These are phyloP conservation scores for Chenopodium album DNA, from an alignment of 148 eudicot species.

Conservation along the genomic window DNA sequence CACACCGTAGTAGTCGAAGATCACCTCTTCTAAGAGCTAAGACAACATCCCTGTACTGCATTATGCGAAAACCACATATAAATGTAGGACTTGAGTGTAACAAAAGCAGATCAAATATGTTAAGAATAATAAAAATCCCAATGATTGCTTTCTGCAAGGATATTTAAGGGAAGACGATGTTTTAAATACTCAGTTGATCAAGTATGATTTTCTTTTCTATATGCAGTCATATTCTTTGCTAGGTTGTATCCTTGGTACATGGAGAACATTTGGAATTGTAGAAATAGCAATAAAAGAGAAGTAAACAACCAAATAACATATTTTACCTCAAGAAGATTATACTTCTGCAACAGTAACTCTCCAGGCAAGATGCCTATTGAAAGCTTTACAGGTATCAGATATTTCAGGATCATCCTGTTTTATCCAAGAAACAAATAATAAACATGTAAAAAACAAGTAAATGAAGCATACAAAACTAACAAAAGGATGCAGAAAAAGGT, in stretches of 20 bases:
- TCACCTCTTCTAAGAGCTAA: conserved; percentile 88
- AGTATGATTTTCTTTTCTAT: background rate
- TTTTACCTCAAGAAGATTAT: conserved; percentile 77
- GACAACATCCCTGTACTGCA: conserved; percentile 73
- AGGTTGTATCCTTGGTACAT: background rate
- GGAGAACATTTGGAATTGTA: background rate
- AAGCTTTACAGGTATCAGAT: conserved; percentile 95
- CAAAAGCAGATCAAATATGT: background rate
- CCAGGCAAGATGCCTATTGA: conserved; percentile 86
- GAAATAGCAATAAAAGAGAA: background rate
- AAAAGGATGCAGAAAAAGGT: background rate
- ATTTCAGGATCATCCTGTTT: conserved; percentile 90
- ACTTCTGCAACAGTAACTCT: conserved; percentile 59
- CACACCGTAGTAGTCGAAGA: conserved; percentile 74
- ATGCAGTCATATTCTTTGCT: background rate
- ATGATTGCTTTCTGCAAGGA: background rate
- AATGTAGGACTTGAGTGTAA: background rate
- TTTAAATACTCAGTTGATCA: background rate
- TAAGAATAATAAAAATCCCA: background rate
- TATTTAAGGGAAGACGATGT: background rate
- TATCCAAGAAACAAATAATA: conserved; percentile 15
- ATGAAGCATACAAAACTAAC: background rate
- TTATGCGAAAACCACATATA: conserved; percentile 1
- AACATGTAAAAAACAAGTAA: background rate
- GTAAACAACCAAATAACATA: conserved; percentile 13